Percentiles rank a stretch among this genome's conserved stretches.
Evolutionary conservation across 1,139 yeast species (phyloP).

Genomic region (Debaryomyces fabryi): DNA sequence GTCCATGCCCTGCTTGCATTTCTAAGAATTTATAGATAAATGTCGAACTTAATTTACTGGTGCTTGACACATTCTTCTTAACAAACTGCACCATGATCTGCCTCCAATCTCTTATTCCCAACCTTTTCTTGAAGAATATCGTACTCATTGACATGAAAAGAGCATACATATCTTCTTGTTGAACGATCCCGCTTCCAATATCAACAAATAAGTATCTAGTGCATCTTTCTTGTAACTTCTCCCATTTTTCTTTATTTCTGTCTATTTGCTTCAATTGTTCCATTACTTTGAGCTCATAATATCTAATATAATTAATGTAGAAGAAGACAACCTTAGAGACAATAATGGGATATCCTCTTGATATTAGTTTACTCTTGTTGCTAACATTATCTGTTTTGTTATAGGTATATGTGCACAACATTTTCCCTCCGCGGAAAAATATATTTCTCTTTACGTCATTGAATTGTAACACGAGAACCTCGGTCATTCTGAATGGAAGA

Average conservation of each 20-base stretch:
- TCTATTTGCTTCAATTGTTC: background rate
- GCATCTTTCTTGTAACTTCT: background rate
- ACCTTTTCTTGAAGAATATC: background rate
- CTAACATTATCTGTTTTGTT: background rate
- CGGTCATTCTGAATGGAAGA: background rate
- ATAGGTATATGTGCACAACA: background rate
- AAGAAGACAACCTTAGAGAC: background rate
- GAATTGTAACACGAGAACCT: background rate
- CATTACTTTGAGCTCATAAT: background rate
- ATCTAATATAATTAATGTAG: background rate
- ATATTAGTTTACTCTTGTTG: background rate
- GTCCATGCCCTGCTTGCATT: constrained; percentile 1
- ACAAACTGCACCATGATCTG: background rate
- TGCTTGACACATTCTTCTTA: background rate
- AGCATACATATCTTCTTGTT: background rate
- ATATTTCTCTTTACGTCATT: background rate
- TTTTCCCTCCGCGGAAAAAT: background rate
- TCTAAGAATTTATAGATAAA: background rate
- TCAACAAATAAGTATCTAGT: background rate
- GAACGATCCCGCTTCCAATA: background rate
- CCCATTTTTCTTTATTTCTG: background rate
- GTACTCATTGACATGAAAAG: background rate
- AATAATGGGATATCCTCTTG: background rate
- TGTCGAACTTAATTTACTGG: background rate
- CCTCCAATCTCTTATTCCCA: background rate